Conservation (phyloP, 208 protist genomes). For the Eutreptiella sp. region DNA sequence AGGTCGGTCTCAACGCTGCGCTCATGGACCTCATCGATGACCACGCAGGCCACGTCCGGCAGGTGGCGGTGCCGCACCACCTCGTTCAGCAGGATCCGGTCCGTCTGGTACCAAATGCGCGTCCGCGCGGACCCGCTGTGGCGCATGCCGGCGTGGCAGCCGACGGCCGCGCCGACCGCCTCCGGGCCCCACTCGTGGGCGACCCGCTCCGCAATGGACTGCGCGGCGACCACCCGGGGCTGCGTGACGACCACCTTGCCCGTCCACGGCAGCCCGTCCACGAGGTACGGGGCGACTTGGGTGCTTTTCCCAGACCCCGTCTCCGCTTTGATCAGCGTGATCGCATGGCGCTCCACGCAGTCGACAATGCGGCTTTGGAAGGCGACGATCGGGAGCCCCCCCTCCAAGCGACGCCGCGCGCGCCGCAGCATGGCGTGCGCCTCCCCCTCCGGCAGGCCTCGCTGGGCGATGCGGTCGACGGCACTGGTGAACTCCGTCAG, state of each 20-base stretch:
- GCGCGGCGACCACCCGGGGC: slow-evolving; percentile 71
- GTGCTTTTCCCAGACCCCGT: slow-evolving; percentile 77
- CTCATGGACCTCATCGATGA: slow-evolving; percentile 99
- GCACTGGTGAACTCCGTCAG: too few relatives aligned
- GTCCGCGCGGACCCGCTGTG: slow-evolving; percentile 25
- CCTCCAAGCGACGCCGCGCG: too few relatives aligned
- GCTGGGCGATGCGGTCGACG: too few relatives aligned
- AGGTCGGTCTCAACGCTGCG: slow-evolving; percentile 96
- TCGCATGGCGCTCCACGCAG: too few relatives aligned
- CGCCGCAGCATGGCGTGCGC: too few relatives aligned
- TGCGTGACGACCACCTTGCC: slow-evolving; percentile 70
- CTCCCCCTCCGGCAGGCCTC: too few relatives aligned
- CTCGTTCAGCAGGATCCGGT: slow-evolving; percentile 38
- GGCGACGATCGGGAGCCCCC: too few relatives aligned
- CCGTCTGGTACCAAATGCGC: slow-evolving; percentile 40
- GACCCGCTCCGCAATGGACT: slow-evolving; percentile 43
- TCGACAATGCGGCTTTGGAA: too few relatives aligned
- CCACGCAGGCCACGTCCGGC: slow-evolving; percentile 28
- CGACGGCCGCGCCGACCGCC: slow-evolving; percentile 43
- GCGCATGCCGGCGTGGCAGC: slow-evolving; percentile 41
- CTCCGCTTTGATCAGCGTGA: too few relatives aligned
- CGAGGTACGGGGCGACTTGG: slow-evolving; percentile 57
- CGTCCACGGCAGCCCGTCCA: slow-evolving; percentile 44
- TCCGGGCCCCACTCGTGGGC: slow-evolving; percentile 35
- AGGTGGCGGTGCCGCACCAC: slow-evolving; percentile 25